Conservation (phyloP, 2,329 filamentous ascomycete genomes). For the Diaporthe humulicola region DNA sequence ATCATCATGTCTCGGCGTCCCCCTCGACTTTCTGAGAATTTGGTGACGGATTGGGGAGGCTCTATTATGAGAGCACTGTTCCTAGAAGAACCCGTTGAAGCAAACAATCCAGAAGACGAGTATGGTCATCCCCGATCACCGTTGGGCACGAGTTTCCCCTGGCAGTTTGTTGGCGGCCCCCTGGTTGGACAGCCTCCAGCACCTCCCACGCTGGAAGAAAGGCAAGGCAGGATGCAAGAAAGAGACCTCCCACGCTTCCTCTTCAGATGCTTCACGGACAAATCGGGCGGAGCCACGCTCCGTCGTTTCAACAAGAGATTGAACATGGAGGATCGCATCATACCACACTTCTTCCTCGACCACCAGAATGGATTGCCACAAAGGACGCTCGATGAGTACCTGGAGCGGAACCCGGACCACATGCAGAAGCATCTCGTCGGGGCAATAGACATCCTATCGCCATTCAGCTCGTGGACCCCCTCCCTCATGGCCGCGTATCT, state of each 20-base stretch:
- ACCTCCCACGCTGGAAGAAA: not conserved
- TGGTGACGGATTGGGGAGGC: not conserved
- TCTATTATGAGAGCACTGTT: not conserved
- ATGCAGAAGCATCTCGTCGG: constrained; percentile 16
- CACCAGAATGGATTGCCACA: not conserved
- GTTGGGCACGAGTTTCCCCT: not conserved
- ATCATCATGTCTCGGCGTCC: not conserved
- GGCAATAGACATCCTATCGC: not conserved
- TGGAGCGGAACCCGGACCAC: not conserved
- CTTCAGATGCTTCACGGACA: constrained; percentile 14
- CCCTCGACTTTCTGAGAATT: not conserved
- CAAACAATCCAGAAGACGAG: not conserved
- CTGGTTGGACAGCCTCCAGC: not conserved
- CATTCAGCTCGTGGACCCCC: constrained; percentile 21
- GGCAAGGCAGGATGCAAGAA: not conserved
- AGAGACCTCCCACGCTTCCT: constrained; percentile 10
- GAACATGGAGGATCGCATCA: constrained; percentile 13
- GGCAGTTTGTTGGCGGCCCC: constrained; percentile 7
- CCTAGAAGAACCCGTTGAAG: not conserved
- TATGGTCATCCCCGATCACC: constrained; percentile 6
- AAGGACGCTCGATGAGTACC: not conserved
- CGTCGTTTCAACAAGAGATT: not conserved
- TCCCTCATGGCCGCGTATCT: constrained; percentile 6
- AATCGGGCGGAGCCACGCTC: not conserved
- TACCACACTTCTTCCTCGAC: constrained; percentile 1